Evolutionary conservation across 352 stramenopile species (phyloP).

Genomic region (Hyaloperonospora brassicae): DNA sequence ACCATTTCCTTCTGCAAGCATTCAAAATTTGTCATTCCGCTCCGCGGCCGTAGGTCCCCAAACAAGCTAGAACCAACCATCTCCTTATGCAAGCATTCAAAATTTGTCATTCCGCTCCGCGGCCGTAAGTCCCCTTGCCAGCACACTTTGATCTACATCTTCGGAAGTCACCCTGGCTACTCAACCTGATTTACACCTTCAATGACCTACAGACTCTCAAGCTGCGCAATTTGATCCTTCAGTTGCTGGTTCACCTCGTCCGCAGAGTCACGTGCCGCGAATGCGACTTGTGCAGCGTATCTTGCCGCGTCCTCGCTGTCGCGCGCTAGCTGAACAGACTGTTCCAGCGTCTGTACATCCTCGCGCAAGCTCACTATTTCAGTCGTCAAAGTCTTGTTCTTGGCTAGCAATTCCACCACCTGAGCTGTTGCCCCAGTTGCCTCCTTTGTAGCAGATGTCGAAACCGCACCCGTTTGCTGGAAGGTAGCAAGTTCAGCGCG

Average conservation of each 20-base stretch:
- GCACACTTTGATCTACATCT: conserved; percentile 15
- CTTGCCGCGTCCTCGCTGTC: conserved; percentile 67
- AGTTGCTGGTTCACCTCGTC: conserved; percentile 42
- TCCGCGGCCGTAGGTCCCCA: no score
- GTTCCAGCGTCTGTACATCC: conserved; percentile 37
- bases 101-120: conserved; percentile 21
- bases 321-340: conserved; percentile 37
- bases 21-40: conserved; percentile 30
- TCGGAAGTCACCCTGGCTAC: background rate
- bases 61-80: background rate
- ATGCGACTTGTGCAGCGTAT: conserved; percentile 62
- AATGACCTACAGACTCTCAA: conserved; percentile 18
- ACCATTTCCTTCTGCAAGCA: conserved; percentile 15
- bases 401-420: conserved; percentile 17
- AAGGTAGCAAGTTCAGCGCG: conserved; percentile 19
- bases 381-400: conserved; percentile 24
- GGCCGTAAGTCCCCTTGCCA: no score
- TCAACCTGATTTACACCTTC: conserved; percentile 10
- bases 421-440: conserved; percentile 23
- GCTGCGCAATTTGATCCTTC: conserved; percentile 34
- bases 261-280: conserved; percentile 52
- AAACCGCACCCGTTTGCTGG: conserved; percentile 13
- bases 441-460: conserved; percentile 16
- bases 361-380: conserved; percentile 33
- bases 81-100: conserved; percentile 25